These are phyloP conservation scores for Narthecium ossifragum DNA, from an alignment of 106 monocot genomes.

Conservation along the genomic window DNA sequence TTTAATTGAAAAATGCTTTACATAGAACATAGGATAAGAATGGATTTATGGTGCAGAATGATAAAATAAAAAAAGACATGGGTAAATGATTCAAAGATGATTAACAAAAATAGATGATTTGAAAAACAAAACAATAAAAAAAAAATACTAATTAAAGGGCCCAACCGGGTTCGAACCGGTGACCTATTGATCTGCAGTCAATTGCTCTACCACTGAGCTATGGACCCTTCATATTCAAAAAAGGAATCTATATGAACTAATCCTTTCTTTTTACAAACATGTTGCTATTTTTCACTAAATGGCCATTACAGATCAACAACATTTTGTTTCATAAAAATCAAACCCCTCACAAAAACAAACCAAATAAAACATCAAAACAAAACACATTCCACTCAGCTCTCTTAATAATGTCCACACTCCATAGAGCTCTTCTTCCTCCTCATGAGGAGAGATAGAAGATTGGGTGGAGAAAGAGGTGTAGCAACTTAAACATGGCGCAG, in stretches of 20 bases:
- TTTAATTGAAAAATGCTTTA: no score
- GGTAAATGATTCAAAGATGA: not conserved
- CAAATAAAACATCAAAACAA: not conserved
- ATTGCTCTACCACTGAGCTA: constrained; percentile 96
- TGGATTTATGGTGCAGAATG: not conserved
- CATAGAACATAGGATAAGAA: no score
- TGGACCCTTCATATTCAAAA: constrained; percentile 33
- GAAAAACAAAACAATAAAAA: not conserved
- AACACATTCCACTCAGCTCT: not conserved
- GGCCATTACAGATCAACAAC: no score
- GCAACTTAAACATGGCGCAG: constrained; percentile 1
- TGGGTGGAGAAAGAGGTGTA: not conserved
- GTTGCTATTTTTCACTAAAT: no score
- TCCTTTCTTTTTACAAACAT: no score
- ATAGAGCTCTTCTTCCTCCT: not conserved
- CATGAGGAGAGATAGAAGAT: constrained; percentile 2
- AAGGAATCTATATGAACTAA: no score
- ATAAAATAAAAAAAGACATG: not conserved
- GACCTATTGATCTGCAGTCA: constrained; percentile 95
- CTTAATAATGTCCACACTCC: no score
- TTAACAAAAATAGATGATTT: not conserved
- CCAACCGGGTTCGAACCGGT: constrained; percentile 94
- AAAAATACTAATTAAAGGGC: constrained; percentile 25
- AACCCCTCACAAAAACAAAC: not conserved
- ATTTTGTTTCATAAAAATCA: no score